Evolutionary conservation across 2,329 filamentous ascomycete genomes (phyloP).

Genomic region (Monosporascus sp.): DNA sequence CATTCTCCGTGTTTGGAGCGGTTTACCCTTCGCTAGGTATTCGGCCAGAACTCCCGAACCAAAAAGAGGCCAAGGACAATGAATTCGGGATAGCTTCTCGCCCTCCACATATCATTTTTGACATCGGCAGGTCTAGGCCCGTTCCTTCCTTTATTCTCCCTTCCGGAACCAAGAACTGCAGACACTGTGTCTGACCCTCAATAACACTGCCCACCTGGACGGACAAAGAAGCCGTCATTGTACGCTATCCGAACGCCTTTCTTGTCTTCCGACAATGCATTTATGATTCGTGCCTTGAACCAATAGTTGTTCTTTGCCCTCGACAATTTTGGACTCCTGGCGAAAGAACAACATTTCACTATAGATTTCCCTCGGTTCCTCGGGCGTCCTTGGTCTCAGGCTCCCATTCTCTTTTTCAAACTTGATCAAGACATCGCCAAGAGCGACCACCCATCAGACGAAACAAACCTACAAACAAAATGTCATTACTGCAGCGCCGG

Average conservation of each 20-base stretch:
- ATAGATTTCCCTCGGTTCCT: conserved; percentile 20
- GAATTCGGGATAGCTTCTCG: background rate
- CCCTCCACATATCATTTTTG: background rate
- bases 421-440: conserved; percentile 4
- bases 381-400: conserved; percentile 4
- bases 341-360: conserved; percentile 11
- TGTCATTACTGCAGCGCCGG: conserved; percentile 28
- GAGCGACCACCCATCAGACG: conserved; percentile 3
- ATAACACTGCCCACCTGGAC: conserved; percentile 4
- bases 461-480: conserved; percentile 10
- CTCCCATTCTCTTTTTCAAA: conserved; percentile 4
- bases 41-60: conserved; percentile 6
- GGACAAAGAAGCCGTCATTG: conserved; percentile 13
- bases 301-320: conserved; percentile 17
- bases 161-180: background rate
- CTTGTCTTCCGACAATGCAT: conserved; percentile 23
- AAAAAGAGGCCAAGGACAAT: conserved; percentile 8
- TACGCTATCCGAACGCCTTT: conserved; percentile 1
- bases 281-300: conserved; percentile 14
- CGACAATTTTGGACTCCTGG: conserved; percentile 15
- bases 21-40: conserved; percentile 5
- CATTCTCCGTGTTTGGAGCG: conserved; percentile 11
- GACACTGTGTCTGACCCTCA: background rate
- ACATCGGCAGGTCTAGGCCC: background rate
- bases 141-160: background rate